A percentile compares a stretch with the other conserved stretches of the same genome.
Conservation (phyloP, 2,329 filamentous ascomycete genomes). For the Zymoseptoria ardabiliae region DNA sequence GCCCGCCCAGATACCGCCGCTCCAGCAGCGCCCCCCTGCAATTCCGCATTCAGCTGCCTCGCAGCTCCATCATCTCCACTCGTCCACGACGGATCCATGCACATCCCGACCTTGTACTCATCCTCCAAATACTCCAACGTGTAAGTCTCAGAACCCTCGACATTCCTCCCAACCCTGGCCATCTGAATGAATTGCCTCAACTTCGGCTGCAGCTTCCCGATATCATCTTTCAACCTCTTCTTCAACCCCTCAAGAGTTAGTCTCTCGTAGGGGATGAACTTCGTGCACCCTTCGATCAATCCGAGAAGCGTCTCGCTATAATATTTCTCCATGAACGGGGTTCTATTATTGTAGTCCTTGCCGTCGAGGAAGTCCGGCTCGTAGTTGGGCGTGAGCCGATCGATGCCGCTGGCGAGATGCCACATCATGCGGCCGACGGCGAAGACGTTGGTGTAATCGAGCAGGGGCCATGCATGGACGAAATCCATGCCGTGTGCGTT, state of each 20-base stretch:
- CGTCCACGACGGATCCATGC: background rate
- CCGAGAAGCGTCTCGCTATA: slow-evolving; percentile 1
- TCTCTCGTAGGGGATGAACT: slow-evolving; percentile 2
- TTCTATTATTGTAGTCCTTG: background rate
- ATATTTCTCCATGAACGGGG: slow-evolving; percentile 1
- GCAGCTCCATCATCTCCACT: background rate
- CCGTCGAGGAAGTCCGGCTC: background rate
- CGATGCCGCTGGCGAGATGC: background rate
- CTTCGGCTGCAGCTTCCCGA: background rate
- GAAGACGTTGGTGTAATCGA: slow-evolving; percentile 2
- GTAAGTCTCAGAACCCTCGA: background rate
- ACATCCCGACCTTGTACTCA: background rate
- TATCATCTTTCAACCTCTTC: background rate
- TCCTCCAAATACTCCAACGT: background rate
- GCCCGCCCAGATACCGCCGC: background rate
- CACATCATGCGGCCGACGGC: background rate
- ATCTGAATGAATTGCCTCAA: background rate
- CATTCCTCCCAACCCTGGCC: background rate
- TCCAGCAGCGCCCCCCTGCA: background rate
- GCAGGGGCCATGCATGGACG: background rate
- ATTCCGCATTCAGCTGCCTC: background rate
- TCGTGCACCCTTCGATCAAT: slow-evolving; percentile 7
- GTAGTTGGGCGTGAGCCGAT: background rate
- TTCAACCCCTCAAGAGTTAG: slow-evolving; percentile 3
- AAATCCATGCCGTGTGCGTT: background rate